Conservation (phyloP, 2,329 filamentous ascomycete genomes). For the Aschersonia sp. region DNA sequence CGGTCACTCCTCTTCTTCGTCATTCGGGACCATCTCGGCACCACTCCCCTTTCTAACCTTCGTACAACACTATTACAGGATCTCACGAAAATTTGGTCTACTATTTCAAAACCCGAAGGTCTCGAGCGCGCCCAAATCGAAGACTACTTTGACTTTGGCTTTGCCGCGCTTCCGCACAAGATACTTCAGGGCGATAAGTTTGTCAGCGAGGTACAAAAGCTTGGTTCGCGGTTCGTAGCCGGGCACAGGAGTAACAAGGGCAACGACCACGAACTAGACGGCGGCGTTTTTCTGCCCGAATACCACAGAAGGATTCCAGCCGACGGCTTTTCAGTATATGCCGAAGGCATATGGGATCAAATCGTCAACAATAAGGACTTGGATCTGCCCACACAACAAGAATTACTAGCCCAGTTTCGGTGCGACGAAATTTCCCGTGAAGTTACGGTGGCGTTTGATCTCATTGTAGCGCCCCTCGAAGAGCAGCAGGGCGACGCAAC, state of each 20-base stretch:
- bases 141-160: conserved; percentile 98
- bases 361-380: conserved; percentile 98
- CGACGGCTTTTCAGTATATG: conserved; percentile 91
- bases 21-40: conserved; percentile 90
- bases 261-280: conserved; percentile 58
- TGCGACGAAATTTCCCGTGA: conserved; percentile 94
- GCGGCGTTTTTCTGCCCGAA: conserved; percentile 77
- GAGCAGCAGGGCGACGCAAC: conserved; percentile 66
- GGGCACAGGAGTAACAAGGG: conserved; percentile 60
- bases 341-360: conserved; percentile 91
- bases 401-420: conserved; percentile 88
- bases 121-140: conserved; percentile 81
- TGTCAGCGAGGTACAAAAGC: conserved; percentile 59
- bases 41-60: conserved; percentile 78
- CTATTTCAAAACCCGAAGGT: conserved; percentile 79
- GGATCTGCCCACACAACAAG: conserved; percentile 91
- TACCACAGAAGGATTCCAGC: conserved; percentile 94
- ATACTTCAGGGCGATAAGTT: conserved; percentile 92
- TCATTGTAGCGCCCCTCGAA: conserved; percentile 69
- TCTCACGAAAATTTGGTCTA: conserved; percentile 80
- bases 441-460: conserved; percentile 72
- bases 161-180: conserved; percentile 91
- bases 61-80: conserved; percentile 84
- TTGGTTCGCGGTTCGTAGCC: conserved; percentile 69
- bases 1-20: conserved; percentile 95